Base-by-base conservation (phyloP, 805 yeast species). In the Dipodascus albidus region DNA sequence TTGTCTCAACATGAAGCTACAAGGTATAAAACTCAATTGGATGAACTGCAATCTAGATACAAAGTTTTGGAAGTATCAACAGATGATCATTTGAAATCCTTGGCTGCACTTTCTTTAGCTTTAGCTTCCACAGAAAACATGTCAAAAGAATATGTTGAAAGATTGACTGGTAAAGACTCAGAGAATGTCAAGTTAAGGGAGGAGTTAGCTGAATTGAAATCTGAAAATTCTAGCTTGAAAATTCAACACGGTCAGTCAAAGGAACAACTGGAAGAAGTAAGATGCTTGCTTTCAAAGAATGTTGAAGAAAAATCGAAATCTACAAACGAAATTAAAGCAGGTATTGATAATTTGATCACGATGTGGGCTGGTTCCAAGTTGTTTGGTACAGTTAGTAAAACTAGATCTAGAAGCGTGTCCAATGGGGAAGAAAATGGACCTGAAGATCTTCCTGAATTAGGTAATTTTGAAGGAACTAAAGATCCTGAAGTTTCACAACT, bases 31-130 rank as follows among this genome's bases (percentile, higher is more conserved):
- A 23, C 52, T 9, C 52, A 56, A 38, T 49, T 59, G 11, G 57
- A 56, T 35, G 54, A 41, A 19, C 41, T 41, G 9, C 51, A 53
- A 15, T n/a, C 21, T 1, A 54, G 52, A 8, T 20, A 38, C 14
- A 47, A 51, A 17, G 61, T 56, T n/a, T 33, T 62, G 38, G 58
- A 59, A n/a, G 48, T 55, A 3, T 52, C 58, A 23, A 55, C 63
- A 17, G 57, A 57, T 22, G 60, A 60, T 2, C 59, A 61, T 33
- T 58, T 62, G 4, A 49, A 53, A 20, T 63, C 64, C 2, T 51
- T 62, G 50, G 60, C 59, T 17, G 62, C 66, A 17, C 57, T 61
- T 0, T 54, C 58, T 2, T 57, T 57, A 17, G 64, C 66, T 9
- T 51, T 62, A 11, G 52, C 57, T 23, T 58, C 64, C 3, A 52